Evolutionary conservation across 805 yeast genomes (phyloP), one percentile per base, ranked within the genome.

Genomic region (Brettanomyces nanus): DNA sequence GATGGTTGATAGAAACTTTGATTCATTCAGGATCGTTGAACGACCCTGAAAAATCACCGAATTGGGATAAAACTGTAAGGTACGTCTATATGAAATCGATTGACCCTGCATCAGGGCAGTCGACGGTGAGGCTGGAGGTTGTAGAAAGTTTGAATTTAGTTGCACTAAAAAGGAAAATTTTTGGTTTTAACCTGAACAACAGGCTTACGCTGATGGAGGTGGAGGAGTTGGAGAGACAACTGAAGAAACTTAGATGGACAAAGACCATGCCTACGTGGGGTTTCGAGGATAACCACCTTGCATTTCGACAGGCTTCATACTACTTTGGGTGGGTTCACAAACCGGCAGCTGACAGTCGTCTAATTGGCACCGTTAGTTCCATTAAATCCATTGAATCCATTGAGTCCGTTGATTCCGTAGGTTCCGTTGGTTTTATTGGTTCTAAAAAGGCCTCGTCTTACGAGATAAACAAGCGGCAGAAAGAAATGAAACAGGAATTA

Each of bases 31-130:
- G 33, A 14, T 28, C 27, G 14, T 28, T 27, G 7, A 29, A 17
- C 10, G n/a, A 13, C 9, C 18, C 26, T 13, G 32, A n/a, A 9
- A 19, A 18, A 20, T 28, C 33, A 10, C 45, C 48, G 4, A 27
- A 39, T 10, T 50, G 53, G 54, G 40, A 28, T 6, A 25, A 35
- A 3, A 31, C 48, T 21, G 41, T 44, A 3, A 31, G 51, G 25
- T 45, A 45, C 21, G 46, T 49, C 28, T 48, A 44, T 35, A 40
- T 41, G 30, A 35, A 37, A 22, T 43, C 55, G 18, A 7, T 45
- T 3, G 41, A 37, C 6, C 19, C 33, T 13, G 21, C n/a, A 14
- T 19, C 32, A 20, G 26, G 20, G 18, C 19, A 28, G n/a, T 17
- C 33, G 9, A n/a, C 10, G 10, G 27, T 14, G 13, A 14, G 13